Base-by-base conservation (phyloP, 176 grass and related monocot species). In the Juncus effusus region DNA sequence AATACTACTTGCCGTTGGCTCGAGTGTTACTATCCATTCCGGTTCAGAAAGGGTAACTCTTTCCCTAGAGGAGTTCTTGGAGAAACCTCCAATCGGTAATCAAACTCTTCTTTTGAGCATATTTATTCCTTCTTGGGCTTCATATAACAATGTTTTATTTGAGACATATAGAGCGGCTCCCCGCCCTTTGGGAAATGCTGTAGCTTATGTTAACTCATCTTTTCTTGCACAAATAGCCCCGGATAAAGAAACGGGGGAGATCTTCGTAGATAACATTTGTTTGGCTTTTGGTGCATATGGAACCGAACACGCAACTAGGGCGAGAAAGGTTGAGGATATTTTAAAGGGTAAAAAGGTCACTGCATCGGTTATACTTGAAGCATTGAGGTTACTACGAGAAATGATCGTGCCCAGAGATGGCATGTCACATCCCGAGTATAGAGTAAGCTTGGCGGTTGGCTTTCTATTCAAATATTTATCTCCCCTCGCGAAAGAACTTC, bases 241-340 rank as follows among this genome's bases (percentile, higher is more conserved):
- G 3, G 54, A 75, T 75, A 59, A 80, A 80, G 55, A 64, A 70
- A 79, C 52, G 40, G 71, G 66, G 64, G 37, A 62, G 60, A 36
- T 42, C 73, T 16, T 87, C 6, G 4, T 87, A 16, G 72, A 64
- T 56, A 82, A 92, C 56, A 15, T 92, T 61, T 61, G 50, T 0
- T 74, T 94, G 69, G 82, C 85, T 28, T 95, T 85, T 76, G 90
- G 90, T 73, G 85, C 90, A n/a, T 95, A 83, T 69, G 90, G 90
- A 8, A 80, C 78, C 3, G 13, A 89, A 41, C 82, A 95, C 85
- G 90, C 85, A 63, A 78, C 83, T 63, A 89, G 90, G 83, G 73
- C 85, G 16, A 83, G 42, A 44, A 85, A 83, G 59, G 85, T 86
- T 67, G 90, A 95, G 70, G 40, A 83, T 16, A 56, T 85, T 64